phyloP scores from a whole-genome alignment of 1,284 basidiomycete genomes.

The Ustilago hordei region DNA sequence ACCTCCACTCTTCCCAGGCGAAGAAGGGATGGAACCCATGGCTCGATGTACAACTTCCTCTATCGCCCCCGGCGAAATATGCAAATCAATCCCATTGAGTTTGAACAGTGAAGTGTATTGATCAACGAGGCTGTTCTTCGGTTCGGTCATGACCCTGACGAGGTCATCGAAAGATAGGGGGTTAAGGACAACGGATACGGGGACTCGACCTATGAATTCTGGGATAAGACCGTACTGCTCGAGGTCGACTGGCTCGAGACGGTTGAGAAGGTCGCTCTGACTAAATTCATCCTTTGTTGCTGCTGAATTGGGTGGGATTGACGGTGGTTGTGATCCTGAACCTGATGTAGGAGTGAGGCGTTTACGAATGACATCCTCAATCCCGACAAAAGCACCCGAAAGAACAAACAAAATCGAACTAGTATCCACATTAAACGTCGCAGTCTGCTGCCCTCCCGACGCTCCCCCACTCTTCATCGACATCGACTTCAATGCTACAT shows the following conservation, averaged over 20 bases:
- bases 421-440: slow-evolving; percentile 82
- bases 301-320: neutral
- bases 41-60: slow-evolving; percentile 69
- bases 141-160: slow-evolving; percentile 88
- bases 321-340: neutral
- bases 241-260: slow-evolving; percentile 74
- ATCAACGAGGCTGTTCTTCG: slow-evolving; percentile 87
- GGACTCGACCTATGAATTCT: slow-evolving; percentile 87
- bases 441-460: slow-evolving; percentile 66
- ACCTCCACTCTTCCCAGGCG: neutral
- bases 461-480: too few relatives aligned
- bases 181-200: slow-evolving; percentile 84
- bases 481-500: neutral
- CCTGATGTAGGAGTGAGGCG: slow-evolving; percentile 12
- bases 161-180: slow-evolving; percentile 81
- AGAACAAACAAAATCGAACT: slow-evolving; percentile 70
- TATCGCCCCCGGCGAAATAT: slow-evolving; percentile 19
- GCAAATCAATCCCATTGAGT: slow-evolving; percentile 56
- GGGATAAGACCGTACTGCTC: slow-evolving; percentile 92
- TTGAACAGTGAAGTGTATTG: slow-evolving; percentile 86
- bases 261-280: slow-evolving; percentile 23
- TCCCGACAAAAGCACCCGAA: slow-evolving; percentile 91
- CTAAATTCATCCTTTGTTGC: neutral
- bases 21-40: slow-evolving; percentile 7
- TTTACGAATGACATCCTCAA: slow-evolving; percentile 77